Evolutionary conservation across 2,329 filamentous ascomycete species (phyloP).

Genomic region (Stagonosporopsis chrysanthemi): DNA sequence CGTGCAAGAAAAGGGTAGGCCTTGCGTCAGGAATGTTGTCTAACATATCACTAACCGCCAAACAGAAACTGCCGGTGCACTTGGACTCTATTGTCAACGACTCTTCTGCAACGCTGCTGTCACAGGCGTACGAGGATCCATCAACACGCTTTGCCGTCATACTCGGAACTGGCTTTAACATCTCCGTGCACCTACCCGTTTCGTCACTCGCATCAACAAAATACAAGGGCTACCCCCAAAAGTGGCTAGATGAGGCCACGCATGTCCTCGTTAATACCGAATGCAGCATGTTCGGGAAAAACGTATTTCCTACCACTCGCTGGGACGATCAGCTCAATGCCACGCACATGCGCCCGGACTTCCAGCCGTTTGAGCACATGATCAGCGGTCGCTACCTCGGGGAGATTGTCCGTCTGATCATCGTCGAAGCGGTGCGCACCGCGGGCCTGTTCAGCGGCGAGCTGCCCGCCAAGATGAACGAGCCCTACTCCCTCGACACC

Average conservation of each 20-base stretch:
- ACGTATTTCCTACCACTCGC: slow-evolving; percentile 64
- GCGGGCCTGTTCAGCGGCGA: slow-evolving; percentile 65
- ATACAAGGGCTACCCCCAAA: slow-evolving; percentile 62
- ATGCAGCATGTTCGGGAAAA: slow-evolving; percentile 70
- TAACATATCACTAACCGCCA: slow-evolving; percentile 25
- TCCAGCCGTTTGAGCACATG: slow-evolving; percentile 71
- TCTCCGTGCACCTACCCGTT: slow-evolving; percentile 67
- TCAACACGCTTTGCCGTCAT: slow-evolving; percentile 70
- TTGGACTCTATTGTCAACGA: slow-evolving; percentile 72
- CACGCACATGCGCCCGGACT: slow-evolving; percentile 65
- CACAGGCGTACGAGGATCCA: slow-evolving; percentile 67
- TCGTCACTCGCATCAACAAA: slow-evolving; percentile 62
- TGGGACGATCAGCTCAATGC: slow-evolving; percentile 69
- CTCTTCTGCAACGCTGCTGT: slow-evolving; percentile 66
- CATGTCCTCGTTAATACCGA: slow-evolving; percentile 72
- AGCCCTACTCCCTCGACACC: slow-evolving; percentile 67
- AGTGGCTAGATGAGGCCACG: slow-evolving; percentile 64
- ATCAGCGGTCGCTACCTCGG: slow-evolving; percentile 70
- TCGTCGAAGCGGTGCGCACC: slow-evolving; percentile 65
- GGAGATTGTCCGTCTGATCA: slow-evolving; percentile 67
- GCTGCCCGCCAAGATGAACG: slow-evolving; percentile 62
- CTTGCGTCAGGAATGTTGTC: slow-evolving; percentile 3
- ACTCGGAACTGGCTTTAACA: slow-evolving; percentile 70
- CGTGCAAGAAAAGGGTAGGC: slow-evolving; percentile 60
- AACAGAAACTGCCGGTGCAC: slow-evolving; percentile 61